Base-by-base conservation (phyloP, 2,329 filamentous ascomycete genomes). In the Neofusicoccum umdonicola region DNA sequence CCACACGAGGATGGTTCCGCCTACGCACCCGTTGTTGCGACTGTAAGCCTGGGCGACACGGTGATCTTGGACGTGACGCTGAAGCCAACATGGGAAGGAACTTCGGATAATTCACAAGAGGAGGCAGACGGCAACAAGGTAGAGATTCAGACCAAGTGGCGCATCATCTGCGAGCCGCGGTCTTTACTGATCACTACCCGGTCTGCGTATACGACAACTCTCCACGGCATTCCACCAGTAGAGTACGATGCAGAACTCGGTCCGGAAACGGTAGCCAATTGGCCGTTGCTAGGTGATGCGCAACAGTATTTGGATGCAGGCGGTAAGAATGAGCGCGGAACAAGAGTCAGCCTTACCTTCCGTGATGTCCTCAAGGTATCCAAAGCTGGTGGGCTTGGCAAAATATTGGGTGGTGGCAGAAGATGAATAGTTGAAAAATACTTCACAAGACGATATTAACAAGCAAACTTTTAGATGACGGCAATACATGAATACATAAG, bases 1-100 rank as follows among this genome's bases (percentile, higher is more conserved):
- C 89, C 93, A 52, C 94, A 98, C 76, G 95, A 97, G 82, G 94
- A 99, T 76, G 95, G 94, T 1, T 80, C 85, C 8, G 92, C 94
- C 9, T 99, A 99, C 74, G 85, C 90, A 73, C 90, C 90, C 1
- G 87, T 96, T 13, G 94, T 97, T 12, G 95, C 92, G 68, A 98
- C 95, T 1, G 89, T 98, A 67, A 96, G 92, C 78, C 80, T 99
- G 7, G 92, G 92, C 0, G 87, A 87, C 9, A 87, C 87, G 54
- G 81, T 96, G 8, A 92, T 94, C 65, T 82, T 98, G 60, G 89
- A 96, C 70, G 81, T 98, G 13, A 88, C 90, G 4, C 67, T 69
- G 34, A 79, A 83, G 66, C 41, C 67, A 4, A 2, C 6, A 8
- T 65, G 81, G 84, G 67, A 73, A 76, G 12, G 76, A 78, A 41